phyloP scores from a whole-genome alignment of 2,329 filamentous ascomycete genomes.

The Nigrospora sphaerica region DNA sequence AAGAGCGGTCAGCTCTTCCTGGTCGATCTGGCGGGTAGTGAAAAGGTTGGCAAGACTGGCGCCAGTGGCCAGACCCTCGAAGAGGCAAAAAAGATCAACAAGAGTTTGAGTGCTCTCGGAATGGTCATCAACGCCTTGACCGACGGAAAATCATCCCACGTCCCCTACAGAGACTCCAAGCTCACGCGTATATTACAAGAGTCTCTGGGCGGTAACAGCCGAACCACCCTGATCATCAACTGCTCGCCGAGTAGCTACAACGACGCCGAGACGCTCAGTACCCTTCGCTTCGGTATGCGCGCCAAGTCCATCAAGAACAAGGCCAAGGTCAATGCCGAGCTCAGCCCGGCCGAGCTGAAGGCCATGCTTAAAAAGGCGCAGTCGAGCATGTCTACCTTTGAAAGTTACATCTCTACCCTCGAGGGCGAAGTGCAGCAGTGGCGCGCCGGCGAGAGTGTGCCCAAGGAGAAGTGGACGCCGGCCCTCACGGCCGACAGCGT shows the following conservation, averaged over 20 bases:
- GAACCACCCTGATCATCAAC: constrained; percentile 98
- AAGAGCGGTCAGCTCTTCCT: constrained; percentile 96
- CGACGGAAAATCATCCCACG: constrained; percentile 91
- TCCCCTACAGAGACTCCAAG: constrained; percentile 97
- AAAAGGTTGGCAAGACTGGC: constrained; percentile 98
- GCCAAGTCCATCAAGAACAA: constrained; percentile 99
- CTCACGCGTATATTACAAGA: constrained; percentile 96
- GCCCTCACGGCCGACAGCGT: constrained; percentile 51
- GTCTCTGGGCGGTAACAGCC: constrained; percentile 91
- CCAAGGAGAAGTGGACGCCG: constrained; percentile 80
- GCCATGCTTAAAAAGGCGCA: constrained; percentile 87
- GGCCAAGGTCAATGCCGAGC: constrained; percentile 97
- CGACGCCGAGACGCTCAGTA: constrained; percentile 88
- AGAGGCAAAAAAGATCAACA: constrained; percentile 99
- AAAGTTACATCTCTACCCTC: constrained; percentile 74
- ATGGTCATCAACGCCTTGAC: constrained; percentile 99
- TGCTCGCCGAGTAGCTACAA: constrained; percentile 99
- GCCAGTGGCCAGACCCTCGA: constrained; percentile 95
- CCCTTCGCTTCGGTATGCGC: constrained; percentile 87
- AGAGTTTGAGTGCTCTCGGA: constrained; percentile 93
- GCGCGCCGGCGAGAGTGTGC: constrained; percentile 82
- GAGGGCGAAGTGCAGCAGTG: constrained; percentile 82
- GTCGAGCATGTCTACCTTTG: constrained; percentile 80
- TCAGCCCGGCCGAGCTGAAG: constrained; percentile 94
- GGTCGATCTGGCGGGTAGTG: constrained; percentile 95